These are phyloP conservation scores for Blastocystis hominis DNA, from an alignment of 352 stramenopile genomes.

Conservation along the genomic window DNA sequence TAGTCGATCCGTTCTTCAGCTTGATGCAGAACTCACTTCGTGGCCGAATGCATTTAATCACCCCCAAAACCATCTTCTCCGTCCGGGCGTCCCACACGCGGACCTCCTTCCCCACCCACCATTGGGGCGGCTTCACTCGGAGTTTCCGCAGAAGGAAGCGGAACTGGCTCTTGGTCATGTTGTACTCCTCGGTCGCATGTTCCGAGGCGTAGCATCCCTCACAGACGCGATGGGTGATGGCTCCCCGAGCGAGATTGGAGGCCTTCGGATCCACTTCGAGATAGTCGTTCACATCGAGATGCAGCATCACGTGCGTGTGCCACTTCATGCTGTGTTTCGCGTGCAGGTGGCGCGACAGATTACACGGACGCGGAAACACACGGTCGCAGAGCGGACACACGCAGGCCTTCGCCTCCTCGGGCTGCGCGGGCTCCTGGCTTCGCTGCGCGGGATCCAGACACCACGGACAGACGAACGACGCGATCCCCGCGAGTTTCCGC, in stretches of 20 bases:
- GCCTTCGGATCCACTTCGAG: background rate
- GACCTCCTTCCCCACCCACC: constrained; percentile 43
- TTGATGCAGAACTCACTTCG: constrained; percentile 15
- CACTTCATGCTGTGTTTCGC: constrained; percentile 53
- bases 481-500: constrained; percentile 8
- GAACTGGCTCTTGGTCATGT: constrained; percentile 25
- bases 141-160: constrained; percentile 45
- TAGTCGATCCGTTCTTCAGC: background rate
- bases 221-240: background rate
- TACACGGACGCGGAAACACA: constrained; percentile 47
- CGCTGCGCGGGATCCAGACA: background rate
- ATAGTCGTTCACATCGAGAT: constrained; percentile 52
- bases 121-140: constrained; percentile 17
- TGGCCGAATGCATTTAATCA: background rate
- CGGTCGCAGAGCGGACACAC: constrained; percentile 23
- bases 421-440: background rate
- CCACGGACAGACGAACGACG: constrained; percentile 42
- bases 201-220: constrained; percentile 3
- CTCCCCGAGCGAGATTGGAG: background rate
- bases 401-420: background rate
- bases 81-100: background rate
- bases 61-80: background rate
- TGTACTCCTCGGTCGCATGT: background rate
- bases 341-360: constrained; percentile 48
- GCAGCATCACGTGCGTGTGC: constrained; percentile 29